Conservation (phyloP, 371 early-diverging fungal species). For the Saksenaea oblongispora region DNA sequence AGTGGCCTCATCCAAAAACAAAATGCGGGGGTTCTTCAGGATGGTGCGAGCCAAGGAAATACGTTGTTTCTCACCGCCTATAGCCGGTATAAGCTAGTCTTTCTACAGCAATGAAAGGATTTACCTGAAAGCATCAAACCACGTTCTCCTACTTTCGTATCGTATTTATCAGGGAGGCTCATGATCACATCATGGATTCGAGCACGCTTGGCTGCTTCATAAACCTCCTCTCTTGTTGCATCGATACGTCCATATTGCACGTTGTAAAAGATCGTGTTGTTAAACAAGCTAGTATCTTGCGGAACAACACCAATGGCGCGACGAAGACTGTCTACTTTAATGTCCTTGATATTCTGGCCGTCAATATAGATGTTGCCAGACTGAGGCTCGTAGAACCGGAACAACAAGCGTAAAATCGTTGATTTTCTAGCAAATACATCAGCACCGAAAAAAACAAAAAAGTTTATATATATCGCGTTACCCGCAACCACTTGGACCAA, state of each 20-base stretch:
- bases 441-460: neutral
- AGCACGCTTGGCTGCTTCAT: conserved; percentile 79
- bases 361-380: conserved; percentile 76
- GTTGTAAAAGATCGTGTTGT: conserved; percentile 82
- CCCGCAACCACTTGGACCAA: conserved; percentile 96
- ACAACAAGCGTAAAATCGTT: conserved; percentile 77
- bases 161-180: conserved; percentile 75
- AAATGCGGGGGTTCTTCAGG: conserved; percentile 76
- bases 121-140: conserved; percentile 85
- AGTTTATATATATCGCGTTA: conserved; percentile 11
- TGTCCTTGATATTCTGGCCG: conserved; percentile 71
- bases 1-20: conserved; percentile 94
- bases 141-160: conserved; percentile 92
- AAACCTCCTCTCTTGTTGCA: conserved; percentile 66
- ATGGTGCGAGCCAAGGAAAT: conserved; percentile 63
- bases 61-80: conserved; percentile 95
- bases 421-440: conserved; percentile 52
- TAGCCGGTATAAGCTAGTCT: conserved; percentile 59
- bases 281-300: conserved; percentile 86
- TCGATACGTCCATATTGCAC: conserved; percentile 71
- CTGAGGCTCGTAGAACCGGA: conserved; percentile 86
- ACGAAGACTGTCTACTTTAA: conserved; percentile 74
- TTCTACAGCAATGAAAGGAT: conserved; percentile 61
- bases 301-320: conserved; percentile 84
- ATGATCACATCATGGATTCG: conserved; percentile 75